phyloP scores from a whole-genome alignment of 1,284 basidiomycete genomes.

The Mycosarcoma mackinlayi region DNA sequence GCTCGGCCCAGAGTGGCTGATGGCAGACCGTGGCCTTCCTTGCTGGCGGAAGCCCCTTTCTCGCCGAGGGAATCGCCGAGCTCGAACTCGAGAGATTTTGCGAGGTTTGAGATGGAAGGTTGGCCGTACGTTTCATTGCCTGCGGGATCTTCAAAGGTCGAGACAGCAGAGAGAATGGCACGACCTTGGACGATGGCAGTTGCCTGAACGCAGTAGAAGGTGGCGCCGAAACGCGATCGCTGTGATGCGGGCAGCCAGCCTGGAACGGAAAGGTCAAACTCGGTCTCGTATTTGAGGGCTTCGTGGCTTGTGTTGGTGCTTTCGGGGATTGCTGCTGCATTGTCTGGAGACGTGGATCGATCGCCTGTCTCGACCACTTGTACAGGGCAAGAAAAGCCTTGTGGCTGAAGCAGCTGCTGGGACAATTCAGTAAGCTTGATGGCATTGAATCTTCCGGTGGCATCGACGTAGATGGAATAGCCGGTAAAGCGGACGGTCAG shows the following conservation, averaged over 20 bases:
- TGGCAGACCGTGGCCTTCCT: constrained; percentile 1
- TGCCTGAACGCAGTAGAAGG: constrained; percentile 64
- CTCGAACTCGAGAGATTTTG: constrained; percentile 38
- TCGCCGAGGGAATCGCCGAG: neutral
- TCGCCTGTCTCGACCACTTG: constrained; percentile 20
- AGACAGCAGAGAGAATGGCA: constrained; percentile 29
- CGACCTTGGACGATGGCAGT: constrained; percentile 42
- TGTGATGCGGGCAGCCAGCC: constrained; percentile 66
- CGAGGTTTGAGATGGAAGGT: neutral
- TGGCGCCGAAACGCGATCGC: constrained; percentile 60
- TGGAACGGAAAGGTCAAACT: constrained; percentile 63
- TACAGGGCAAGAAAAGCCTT: constrained; percentile 31
- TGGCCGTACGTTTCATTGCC: constrained; percentile 2
- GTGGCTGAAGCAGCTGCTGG: constrained; percentile 54
- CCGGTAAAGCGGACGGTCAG: constrained; percentile 57
- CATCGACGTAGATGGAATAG: constrained; percentile 64
- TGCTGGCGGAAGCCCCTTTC: neutral
- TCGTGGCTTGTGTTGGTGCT: neutral
- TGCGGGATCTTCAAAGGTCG: constrained; percentile 12
- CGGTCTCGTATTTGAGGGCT: constrained; percentile 57
- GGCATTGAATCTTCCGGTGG: constrained; percentile 60
- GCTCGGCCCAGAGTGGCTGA: neutral
- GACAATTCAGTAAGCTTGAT: constrained; percentile 52
- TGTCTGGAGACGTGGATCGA: constrained; percentile 1
- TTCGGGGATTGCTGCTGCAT: neutral